Percentiles rank a stretch among this genome's conserved stretches.
phyloP scores from a whole-genome alignment of 305 asterid genomes.

The Fraxinus dipetala region DNA sequence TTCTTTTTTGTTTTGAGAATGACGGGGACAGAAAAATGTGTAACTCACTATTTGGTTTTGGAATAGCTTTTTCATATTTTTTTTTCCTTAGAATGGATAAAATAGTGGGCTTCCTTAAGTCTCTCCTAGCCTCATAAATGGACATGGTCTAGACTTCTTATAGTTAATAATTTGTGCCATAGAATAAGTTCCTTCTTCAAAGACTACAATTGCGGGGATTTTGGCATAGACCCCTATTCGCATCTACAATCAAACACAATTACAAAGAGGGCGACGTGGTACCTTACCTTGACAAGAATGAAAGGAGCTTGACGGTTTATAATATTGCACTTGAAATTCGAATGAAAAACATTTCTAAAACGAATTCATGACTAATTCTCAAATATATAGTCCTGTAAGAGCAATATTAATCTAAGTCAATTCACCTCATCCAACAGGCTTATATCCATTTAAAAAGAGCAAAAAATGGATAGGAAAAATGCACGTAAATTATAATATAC shows the following conservation, averaged over 20 bases:
- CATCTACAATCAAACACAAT: not conserved
- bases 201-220: not conserved
- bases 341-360: not conserved
- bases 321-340: not conserved
- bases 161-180: not conserved
- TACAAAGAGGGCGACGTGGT: not conserved
- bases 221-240: not conserved
- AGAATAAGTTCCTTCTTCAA: not conserved
- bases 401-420: not conserved
- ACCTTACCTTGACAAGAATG: not conserved
- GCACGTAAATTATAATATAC: not conserved
- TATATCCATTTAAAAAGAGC: not conserved
- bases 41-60: not conserved
- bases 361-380: not conserved
- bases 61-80: not conserved
- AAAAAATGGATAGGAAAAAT: not conserved
- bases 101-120: conserved; percentile 23
- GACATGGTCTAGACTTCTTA: not conserved
- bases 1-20: not conserved
- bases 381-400: not conserved
- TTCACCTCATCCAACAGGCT: not conserved
- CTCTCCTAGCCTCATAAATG: conserved; percentile 26
- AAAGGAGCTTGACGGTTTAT: not conserved
- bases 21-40: conserved; percentile 15
- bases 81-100: not conserved